phyloP scores from a whole-genome alignment of 371 early-diverging fungal genomes.

The Smittium mucronatum region DNA sequence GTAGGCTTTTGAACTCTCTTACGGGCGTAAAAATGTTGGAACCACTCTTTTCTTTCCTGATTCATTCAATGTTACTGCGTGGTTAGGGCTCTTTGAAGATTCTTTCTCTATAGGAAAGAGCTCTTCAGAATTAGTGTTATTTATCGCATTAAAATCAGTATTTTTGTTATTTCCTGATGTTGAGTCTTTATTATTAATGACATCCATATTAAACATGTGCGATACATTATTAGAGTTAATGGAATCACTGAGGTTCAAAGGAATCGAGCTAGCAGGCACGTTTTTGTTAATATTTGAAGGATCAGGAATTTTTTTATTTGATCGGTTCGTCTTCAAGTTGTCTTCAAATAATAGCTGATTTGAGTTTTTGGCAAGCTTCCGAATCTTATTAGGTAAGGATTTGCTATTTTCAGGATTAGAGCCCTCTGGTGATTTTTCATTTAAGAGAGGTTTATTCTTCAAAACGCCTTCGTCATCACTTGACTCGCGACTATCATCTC shows the following conservation, averaged over 20 bases:
- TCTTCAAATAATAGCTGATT: conserved; percentile 24
- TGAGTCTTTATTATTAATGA: not conserved
- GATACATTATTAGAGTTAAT: conserved; percentile 11
- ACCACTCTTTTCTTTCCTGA: conserved; percentile 27
- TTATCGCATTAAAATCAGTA: not conserved
- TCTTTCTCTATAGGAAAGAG: not conserved
- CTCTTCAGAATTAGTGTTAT: not conserved
- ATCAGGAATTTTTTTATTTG: not conserved
- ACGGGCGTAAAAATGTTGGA: conserved; percentile 26
- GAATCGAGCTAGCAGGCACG: not conserved
- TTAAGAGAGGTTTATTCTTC: not conserved
- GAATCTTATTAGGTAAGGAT: conserved; percentile 9
- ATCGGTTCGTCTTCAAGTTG: not conserved
- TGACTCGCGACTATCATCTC: not conserved
- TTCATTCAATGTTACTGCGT: conserved; percentile 20
- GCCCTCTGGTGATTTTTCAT: not conserved
- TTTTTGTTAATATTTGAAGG: conserved; percentile 1
- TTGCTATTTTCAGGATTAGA: not conserved
- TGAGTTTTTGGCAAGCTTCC: conserved; percentile 21
- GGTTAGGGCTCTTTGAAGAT: not conserved
- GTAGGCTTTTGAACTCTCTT: no score
- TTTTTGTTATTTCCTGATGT: not conserved
- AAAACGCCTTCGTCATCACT: conserved; percentile 1
- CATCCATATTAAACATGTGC: conserved; percentile 6
- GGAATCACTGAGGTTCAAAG: not conserved